Evolutionary conservation across 1,139 yeast species (phyloP).

Genomic region (Pichia norvegensis): DNA sequence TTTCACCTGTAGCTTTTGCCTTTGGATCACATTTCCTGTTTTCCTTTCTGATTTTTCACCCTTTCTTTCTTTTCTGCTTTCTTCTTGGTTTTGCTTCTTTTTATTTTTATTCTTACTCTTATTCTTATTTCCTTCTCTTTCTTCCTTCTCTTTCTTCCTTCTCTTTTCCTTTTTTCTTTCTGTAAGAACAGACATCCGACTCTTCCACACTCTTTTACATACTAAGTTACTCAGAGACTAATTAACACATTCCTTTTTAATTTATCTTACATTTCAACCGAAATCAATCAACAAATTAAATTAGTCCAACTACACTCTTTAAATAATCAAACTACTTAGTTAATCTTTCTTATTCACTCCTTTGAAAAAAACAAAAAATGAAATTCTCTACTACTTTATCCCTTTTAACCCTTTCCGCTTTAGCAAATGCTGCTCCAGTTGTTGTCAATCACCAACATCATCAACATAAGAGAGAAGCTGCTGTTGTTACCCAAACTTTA

Average conservation of each 20-base stretch:
- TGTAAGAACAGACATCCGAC: neutral
- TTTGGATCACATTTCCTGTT: neutral
- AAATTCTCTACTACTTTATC: conserved; percentile 22
- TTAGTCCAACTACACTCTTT: conserved; percentile 13
- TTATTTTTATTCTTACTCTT: neutral
- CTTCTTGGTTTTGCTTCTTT: too few species aligned
- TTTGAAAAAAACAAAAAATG: conserved; percentile 17
- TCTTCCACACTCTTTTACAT: neutral
- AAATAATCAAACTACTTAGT: neutral
- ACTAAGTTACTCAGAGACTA: neutral
- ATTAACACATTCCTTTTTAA: neutral
- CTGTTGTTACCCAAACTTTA: conserved; percentile 46
- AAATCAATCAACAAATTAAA: too few species aligned
- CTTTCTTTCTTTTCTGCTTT: too few species aligned
- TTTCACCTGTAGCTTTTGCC: neutral
- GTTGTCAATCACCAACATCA: conserved; percentile 43
- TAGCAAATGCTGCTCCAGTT: conserved; percentile 41
- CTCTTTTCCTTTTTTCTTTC: too few species aligned
- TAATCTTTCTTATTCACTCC: neutral
- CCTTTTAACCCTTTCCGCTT: conserved; percentile 22
- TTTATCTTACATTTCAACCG: neutral
- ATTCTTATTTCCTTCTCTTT: too few species aligned
- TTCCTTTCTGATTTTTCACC: too few species aligned
- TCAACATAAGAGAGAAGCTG: conserved; percentile 52
- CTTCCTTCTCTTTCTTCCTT: neutral